Conservation (phyloP, 257 asterid genomes). For the Nicotiana tomentosiformis region DNA sequence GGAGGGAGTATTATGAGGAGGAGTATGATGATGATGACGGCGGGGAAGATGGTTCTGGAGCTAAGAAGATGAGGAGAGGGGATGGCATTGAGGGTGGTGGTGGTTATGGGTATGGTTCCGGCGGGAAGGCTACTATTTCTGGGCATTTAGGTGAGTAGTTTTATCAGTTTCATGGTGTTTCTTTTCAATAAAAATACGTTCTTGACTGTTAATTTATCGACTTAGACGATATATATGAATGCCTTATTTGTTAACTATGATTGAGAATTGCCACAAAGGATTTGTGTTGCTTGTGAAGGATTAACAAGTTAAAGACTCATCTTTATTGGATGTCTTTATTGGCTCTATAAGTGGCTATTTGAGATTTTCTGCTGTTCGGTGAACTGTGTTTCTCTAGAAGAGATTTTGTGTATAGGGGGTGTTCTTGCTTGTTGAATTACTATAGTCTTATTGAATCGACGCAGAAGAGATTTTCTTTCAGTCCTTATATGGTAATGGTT, state of each 20-base stretch:
- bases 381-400: not conserved
- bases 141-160: conserved; percentile 52
- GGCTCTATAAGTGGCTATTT: not conserved
- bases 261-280: not conserved
- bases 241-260: not conserved
- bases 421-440: not conserved
- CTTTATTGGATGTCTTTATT: not conserved
- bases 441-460: not conserved
- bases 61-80: conserved; percentile 48
- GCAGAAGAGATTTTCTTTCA: not conserved
- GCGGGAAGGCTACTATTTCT: conserved; percentile 51
- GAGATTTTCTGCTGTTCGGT: not conserved
- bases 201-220: not conserved
- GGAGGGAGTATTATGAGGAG: conserved; percentile 59
- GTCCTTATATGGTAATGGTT: not conserved
- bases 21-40: conserved; percentile 60
- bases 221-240: not conserved
- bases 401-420: not conserved
- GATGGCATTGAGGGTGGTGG: conserved; percentile 48
- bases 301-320: not conserved
- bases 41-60: conserved; percentile 45
- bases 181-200: not conserved
- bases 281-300: not conserved
- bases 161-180: not conserved
- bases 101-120: conserved; percentile 62